Base-by-base conservation (phyloP, 352 stramenopile species). In the Pythium sp. region DNA sequence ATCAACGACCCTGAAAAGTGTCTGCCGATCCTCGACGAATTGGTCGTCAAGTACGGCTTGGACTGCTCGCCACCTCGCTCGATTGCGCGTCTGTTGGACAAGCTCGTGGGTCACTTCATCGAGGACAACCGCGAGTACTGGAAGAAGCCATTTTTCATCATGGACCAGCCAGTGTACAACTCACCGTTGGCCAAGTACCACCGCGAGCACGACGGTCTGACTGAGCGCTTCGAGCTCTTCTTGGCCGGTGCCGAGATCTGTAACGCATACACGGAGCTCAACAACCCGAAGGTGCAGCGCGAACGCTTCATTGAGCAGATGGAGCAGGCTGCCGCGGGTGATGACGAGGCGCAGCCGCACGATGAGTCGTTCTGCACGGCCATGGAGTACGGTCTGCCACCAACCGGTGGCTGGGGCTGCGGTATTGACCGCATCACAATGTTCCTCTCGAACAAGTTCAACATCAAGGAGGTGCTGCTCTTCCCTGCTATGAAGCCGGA, bases 401-500 rank as follows among this genome's bases (percentile, higher is more conserved):
- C 98, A 15, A 99, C 97, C 9, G 97, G 91, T 60, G 98, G 98
- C 54, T 96, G 98, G 77, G 98, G 98, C 61, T 98, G 98, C 72
- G 98, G 98, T 49, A 95, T 99, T 66, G 98, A 99, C 81, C 94
- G 98, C 67, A 79, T 99, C 47, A 96, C 95, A 58, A 99, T 99
- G 97, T 90, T 99, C 70, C 78, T 99, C 66, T 98, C 94, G 58
- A 98, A 99, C 78, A 90, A 83, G 63, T 91, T 92, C 64, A 92
- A 93, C 75, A 92, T 94, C 80, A 99, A 99, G 88, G 98, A 99
- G 80, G 98, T 99, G 49, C 79, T 99, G 68, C 82, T 99, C 14
- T 99, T 99, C 84, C 98, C 98, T 49, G 97, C 97, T 56, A 99
- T 99, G 98, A 99, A 99, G 82, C 98, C 98, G 18, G 86, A 98